Conservation (phyloP, 495 filamentous ascomycete species). For the Hypoxylon lenormandii region DNA sequence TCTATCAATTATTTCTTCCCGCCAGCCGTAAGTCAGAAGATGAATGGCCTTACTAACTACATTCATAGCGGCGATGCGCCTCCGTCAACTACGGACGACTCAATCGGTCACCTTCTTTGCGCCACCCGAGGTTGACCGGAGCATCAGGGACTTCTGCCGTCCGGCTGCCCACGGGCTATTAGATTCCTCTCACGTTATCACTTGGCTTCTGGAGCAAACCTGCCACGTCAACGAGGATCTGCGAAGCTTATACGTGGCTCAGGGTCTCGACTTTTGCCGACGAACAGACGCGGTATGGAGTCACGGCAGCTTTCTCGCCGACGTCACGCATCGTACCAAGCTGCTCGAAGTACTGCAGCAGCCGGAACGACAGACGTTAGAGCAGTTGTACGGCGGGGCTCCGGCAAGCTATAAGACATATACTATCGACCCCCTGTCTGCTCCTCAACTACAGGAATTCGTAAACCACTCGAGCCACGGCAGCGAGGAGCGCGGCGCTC, state of each 20-base stretch:
- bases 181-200: conserved; percentile 51
- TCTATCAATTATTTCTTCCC: background rate
- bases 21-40: no score
- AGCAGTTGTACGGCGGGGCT: conserved; percentile 50
- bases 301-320: conserved; percentile 36
- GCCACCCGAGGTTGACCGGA: conserved; percentile 61
- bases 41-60: conserved; percentile 12
- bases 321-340: conserved; percentile 18
- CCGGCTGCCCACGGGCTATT: background rate
- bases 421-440: background rate
- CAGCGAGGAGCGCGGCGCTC: background rate
- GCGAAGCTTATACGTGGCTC: conserved; percentile 66
- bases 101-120: conserved; percentile 56
- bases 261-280: conserved; percentile 69
- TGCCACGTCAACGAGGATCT: conserved; percentile 67
- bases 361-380: conserved; percentile 54
- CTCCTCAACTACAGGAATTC: conserved; percentile 29
- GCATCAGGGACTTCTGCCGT: conserved; percentile 54
- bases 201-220: conserved; percentile 72
- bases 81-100: conserved; percentile 54
- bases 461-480: conserved; percentile 3
- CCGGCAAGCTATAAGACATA: background rate
- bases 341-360: conserved; percentile 49
- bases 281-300: conserved; percentile 50
- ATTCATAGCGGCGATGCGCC: conserved; percentile 58